Evolutionary conservation across 768 basidiomycete species (phyloP).

Genomic region (Boletellus emodensis): DNA sequence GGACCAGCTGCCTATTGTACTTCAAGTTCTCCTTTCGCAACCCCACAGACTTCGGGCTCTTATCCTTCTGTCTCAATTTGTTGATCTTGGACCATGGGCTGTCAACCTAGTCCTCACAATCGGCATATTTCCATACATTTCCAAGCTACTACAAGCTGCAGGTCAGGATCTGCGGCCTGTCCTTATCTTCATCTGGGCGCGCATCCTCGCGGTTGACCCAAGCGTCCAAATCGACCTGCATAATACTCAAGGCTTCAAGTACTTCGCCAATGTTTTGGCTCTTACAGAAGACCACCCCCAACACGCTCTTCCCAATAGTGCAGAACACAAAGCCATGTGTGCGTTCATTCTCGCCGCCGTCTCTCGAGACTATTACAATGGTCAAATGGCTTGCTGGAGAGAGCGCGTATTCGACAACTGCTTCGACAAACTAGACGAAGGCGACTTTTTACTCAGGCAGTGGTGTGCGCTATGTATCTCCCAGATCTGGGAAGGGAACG

Average conservation of each 20-base stretch:
- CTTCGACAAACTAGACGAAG: constrained; percentile 77
- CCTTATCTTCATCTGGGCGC: constrained; percentile 97
- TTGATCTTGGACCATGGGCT: constrained; percentile 98
- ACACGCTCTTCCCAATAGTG: constrained; percentile 77
- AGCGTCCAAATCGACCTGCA: constrained; percentile 88
- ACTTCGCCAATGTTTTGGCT: constrained; percentile 76
- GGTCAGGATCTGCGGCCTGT: constrained; percentile 95
- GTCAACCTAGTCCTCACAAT: constrained; percentile 94
- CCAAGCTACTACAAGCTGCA: constrained; percentile 91
- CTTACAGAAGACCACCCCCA: constrained; percentile 56
- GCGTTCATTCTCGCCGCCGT: constrained; percentile 92
- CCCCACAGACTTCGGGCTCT: constrained; percentile 93
- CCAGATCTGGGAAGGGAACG: constrained; percentile 91
- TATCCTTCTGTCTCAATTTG: constrained; percentile 93
- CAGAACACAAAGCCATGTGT: constrained; percentile 98
- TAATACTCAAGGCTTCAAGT: constrained; percentile 76
- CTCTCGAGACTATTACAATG: constrained; percentile 82
- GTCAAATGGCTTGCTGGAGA: constrained; percentile 80
- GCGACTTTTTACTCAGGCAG: constrained; percentile 89
- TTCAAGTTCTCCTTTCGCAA: constrained; percentile 95
- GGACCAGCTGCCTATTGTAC: constrained; percentile 94
- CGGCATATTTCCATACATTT: constrained; percentile 98
- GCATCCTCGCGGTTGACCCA: constrained; percentile 94
- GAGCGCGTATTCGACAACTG: constrained; percentile 86
- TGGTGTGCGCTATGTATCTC: constrained; percentile 94